These are phyloP conservation scores for Phlyctochytrium arcticum DNA, from an alignment of 192 early-diverging fungal genomes.

Conservation along the genomic window DNA sequence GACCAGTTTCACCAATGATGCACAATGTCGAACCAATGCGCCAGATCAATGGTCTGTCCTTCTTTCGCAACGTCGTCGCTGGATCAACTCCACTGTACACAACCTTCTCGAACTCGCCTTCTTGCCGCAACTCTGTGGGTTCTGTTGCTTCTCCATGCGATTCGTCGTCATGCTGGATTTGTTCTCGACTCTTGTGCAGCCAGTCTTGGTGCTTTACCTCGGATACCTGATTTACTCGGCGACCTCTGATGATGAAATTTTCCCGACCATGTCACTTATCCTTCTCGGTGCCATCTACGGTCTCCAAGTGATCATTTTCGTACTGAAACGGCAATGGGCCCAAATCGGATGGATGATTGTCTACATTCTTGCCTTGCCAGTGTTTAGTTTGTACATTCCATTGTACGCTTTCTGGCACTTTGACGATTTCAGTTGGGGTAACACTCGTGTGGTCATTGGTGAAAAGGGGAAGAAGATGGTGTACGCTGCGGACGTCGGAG, in stretches of 20 bases:
- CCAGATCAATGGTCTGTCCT: slow-evolving; percentile 92
- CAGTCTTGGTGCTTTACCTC: slow-evolving; percentile 86
- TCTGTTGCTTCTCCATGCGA: slow-evolving; percentile 99
- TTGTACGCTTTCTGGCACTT: slow-evolving; percentile 98
- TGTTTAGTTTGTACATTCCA: slow-evolving; percentile 73
- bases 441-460: slow-evolving; percentile 91
- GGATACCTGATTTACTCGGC: slow-evolving; percentile 63
- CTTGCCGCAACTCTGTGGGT: slow-evolving; percentile 94
- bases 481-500: slow-evolving; percentile 57
- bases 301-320: slow-evolving; percentile 89
- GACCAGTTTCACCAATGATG: slow-evolving; percentile 89
- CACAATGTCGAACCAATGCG: slow-evolving; percentile 88
- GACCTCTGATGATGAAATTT: slow-evolving; percentile 27
- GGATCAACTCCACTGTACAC: slow-evolving; percentile 99
- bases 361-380: slow-evolving; percentile 85
- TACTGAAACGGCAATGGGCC: slow-evolving; percentile 76
- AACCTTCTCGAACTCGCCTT: slow-evolving; percentile 93
- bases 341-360: slow-evolving; percentile 95
- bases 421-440: slow-evolving; percentile 99
- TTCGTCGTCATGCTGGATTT: slow-evolving; percentile 97
- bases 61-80: slow-evolving; percentile 96
- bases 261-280: slow-evolving; percentile 85
- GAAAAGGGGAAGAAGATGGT: slow-evolving; percentile 64
- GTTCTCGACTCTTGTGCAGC: slow-evolving; percentile 88
- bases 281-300: slow-evolving; percentile 91